Evolutionary conservation across 2,329 filamentous ascomycete species (phyloP).

Genomic region (Botrytis elliptica): DNA sequence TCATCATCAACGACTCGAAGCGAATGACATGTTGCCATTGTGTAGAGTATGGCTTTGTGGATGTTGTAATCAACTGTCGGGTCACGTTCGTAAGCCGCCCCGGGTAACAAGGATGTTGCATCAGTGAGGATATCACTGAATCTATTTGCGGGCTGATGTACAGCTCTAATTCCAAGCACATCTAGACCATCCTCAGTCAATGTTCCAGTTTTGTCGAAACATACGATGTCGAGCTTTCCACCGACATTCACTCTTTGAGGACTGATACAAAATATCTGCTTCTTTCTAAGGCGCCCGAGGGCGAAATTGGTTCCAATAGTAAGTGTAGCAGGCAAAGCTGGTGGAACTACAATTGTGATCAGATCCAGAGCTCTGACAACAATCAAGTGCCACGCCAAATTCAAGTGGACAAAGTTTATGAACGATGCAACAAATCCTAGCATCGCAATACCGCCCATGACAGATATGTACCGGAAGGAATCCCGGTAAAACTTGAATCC

Average conservation of each 20-base stretch:
- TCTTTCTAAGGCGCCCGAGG: constrained; percentile 77
- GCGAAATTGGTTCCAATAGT: constrained; percentile 98
- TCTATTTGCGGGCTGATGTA: constrained; percentile 57
- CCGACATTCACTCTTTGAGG: constrained; percentile 96
- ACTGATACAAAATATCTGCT: constrained; percentile 96
- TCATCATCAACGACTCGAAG: constrained; percentile 83
- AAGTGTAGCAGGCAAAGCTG: constrained; percentile 87
- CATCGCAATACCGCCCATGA: constrained; percentile 85
- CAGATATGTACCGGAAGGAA: constrained; percentile 95
- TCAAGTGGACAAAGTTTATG: constrained; percentile 85
- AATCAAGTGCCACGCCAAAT: constrained; percentile 84
- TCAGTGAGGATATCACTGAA: constrained; percentile 78
- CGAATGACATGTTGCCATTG: constrained; percentile 97
- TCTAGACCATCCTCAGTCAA: constrained; percentile 95
- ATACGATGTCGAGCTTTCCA: constrained; percentile 92
- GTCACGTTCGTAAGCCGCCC: constrained; percentile 54
- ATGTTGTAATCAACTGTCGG: constrained; percentile 57
- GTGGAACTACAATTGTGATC: constrained; percentile 96
- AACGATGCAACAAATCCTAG: constrained; percentile 89
- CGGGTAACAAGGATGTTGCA: constrained; percentile 55
- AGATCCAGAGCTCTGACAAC: constrained; percentile 89
- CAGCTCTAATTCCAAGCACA: constrained; percentile 82
- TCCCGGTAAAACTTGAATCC: constrained; percentile 99
- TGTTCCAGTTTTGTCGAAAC: constrained; percentile 99
- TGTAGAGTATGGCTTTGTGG: constrained; percentile 75